Base-by-base conservation (phyloP, 2,329 filamentous ascomycete genomes). In the Aspergillus sp. region DNA sequence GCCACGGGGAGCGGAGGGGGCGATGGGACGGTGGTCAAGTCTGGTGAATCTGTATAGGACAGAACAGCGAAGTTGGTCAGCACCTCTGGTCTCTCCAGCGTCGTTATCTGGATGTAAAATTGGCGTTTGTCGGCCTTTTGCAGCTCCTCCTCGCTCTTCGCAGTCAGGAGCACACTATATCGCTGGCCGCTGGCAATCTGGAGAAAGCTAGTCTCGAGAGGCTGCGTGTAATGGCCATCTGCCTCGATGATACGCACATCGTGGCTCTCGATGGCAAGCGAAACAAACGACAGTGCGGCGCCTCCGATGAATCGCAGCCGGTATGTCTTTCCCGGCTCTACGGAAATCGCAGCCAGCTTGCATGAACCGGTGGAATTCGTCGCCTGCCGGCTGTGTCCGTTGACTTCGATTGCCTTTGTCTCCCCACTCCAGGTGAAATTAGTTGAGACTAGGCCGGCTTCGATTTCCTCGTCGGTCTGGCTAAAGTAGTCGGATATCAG, bases 261-360 rank as follows among this genome's bases (percentile, higher is more conserved):
- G 62, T 89, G 86, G 5, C 68, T 79, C 59, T 87, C 83, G 41
- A 89, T 80, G 0, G 75, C 84, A 3, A 86, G 63, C 2, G 80
- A 78, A 3, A 81, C 71, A 60, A 83, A 76, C 0, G 83, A 85
- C 17, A 88, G 72, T 0, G 82, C 82, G 0, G 80, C 82, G 0
- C 70, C 78, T 4, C 84, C 84, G 43, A 89, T 80, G 64, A 86
- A 83, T 9, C 87, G 79, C 52, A 89, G 71, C 2, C 85, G 79
- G 63, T 89, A 89, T 0, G 81, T 85, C 66, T 80, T 85, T 11
- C 76, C 81, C 0, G 86, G 83, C 38, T 86, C 74, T 8, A 89
- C 82, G 5, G 83, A 77, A 58, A 89, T 82, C 3, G 85, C 74
- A 4, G 79, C 76, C 3, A 82, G 74, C 53, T 73, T 68, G 68